A percentile compares a stretch with the other conserved stretches of the same genome.
These are phyloP conservation scores for Geotrichum macrosporum DNA, from an alignment of 1,139 yeast genomes.

Conservation along the genomic window DNA sequence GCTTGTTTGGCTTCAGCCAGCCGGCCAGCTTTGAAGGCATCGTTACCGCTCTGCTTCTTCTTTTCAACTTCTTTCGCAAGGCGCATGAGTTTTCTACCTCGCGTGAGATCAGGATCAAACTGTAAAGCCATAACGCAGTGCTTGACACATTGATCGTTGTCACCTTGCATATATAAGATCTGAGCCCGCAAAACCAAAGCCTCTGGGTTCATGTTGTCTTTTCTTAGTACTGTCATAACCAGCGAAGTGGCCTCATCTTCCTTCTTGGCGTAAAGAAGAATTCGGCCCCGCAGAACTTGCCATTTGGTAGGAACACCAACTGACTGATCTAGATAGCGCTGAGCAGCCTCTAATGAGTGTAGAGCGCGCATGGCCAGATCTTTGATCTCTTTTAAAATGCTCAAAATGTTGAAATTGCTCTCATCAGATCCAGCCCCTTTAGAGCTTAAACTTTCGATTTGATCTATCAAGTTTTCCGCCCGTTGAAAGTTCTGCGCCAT, in stretches of 20 bases:
- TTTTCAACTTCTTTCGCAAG: slow-evolving; percentile 41
- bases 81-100: slow-evolving; percentile 37
- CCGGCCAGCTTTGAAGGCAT: slow-evolving; percentile 53
- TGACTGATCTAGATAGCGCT: slow-evolving; percentile 37
- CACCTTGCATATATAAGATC: slow-evolving; percentile 40
- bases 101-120: slow-evolving; percentile 41
- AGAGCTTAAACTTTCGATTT: slow-evolving; percentile 21
- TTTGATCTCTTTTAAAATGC: slow-evolving; percentile 16
- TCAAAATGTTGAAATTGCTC: slow-evolving; percentile 13
- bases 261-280: slow-evolving; percentile 34
- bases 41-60: slow-evolving; percentile 53
- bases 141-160: slow-evolving; percentile 37
- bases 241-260: slow-evolving; percentile 39
- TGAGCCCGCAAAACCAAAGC: slow-evolving; percentile 41
- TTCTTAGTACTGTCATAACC: slow-evolving; percentile 38
- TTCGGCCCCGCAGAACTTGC: slow-evolving; percentile 37
- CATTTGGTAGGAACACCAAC: slow-evolving; percentile 38
- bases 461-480: slow-evolving; percentile 33
- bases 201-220: slow-evolving; percentile 38
- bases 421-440: slow-evolving; percentile 11
- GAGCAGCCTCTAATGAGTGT: slow-evolving; percentile 40
- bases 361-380: slow-evolving; percentile 33
- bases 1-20: slow-evolving; percentile 54
- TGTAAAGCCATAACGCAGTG: slow-evolving; percentile 43
- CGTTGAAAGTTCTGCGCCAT: slow-evolving; percentile 37